phyloP scores from a whole-genome alignment of 2,329 filamentous ascomycete genomes.

The Sclerotinia nivalis region DNA sequence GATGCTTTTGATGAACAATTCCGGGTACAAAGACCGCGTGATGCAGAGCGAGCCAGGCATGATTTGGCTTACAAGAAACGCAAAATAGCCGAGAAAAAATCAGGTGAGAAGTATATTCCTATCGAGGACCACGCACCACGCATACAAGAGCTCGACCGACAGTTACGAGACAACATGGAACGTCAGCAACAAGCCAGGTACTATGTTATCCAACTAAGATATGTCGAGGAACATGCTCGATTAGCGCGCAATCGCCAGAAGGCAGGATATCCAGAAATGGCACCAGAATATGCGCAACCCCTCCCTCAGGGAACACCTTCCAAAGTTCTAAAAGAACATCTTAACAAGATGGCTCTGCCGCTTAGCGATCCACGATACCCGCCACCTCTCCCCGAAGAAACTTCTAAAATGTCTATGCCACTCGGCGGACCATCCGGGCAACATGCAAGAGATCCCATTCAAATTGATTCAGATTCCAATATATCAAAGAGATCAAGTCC shows the following conservation, averaged over 20 bases:
- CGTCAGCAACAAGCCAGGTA: not conserved
- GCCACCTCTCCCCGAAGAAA: not conserved
- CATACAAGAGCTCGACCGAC: not conserved
- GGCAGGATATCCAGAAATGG: not conserved
- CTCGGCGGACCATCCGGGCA: not conserved
- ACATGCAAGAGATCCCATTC: not conserved
- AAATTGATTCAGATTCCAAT: not conserved
- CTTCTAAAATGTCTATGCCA: not conserved
- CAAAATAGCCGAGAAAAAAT: conserved; percentile 1
- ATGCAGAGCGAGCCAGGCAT: not conserved
- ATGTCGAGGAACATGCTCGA: not conserved
- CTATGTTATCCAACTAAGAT: not conserved
- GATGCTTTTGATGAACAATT: not conserved
- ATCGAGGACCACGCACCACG: not conserved
- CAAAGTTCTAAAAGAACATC: not conserved
- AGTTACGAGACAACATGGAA: not conserved
- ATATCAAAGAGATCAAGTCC: not conserved
- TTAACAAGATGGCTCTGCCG: not conserved
- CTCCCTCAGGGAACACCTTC: not conserved
- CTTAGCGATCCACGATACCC: not conserved
- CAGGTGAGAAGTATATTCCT: not conserved
- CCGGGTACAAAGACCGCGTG: conserved; percentile 1
- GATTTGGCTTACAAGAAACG: conserved; percentile 10
- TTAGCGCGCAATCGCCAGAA: no score
- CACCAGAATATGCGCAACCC: not conserved